Evolutionary conservation across 208 protist species (phyloP).

Genomic region (Phytomonas francai): DNA sequence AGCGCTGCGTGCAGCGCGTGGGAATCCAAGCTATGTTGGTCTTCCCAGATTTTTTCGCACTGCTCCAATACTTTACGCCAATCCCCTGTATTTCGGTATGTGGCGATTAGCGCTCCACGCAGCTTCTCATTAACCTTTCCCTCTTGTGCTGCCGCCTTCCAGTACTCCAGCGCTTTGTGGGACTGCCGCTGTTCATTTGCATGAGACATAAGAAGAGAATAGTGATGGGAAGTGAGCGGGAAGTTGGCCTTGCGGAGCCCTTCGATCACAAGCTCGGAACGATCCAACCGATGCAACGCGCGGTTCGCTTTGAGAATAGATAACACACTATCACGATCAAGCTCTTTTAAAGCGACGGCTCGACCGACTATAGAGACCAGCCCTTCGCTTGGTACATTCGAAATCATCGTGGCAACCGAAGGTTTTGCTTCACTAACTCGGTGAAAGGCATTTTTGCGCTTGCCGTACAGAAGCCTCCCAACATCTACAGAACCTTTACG

Average conservation of each 20-base stretch:
- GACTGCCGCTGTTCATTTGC: constrained; percentile 69
- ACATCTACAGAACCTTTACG: constrained; percentile 29
- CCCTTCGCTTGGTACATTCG: constrained; percentile 28
- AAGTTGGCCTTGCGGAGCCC: constrained; percentile 28
- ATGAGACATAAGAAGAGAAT: constrained; percentile 76
- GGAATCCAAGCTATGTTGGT: constrained; percentile 53
- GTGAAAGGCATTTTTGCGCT: constrained; percentile 61
- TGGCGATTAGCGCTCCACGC: constrained; percentile 62
- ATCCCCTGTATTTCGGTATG: constrained; percentile 51
- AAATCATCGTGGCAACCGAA: constrained; percentile 30
- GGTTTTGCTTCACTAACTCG: constrained; percentile 42
- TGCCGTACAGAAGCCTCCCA: constrained; percentile 75
- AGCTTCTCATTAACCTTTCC: constrained; percentile 35
- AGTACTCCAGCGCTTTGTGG: constrained; percentile 48
- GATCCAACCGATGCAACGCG: constrained; percentile 62
- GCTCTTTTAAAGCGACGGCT: constrained; percentile 42
- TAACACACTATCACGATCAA: constrained; percentile 36
- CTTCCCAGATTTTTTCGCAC: constrained; percentile 57
- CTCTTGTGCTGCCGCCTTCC: constrained; percentile 48
- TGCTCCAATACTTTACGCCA: constrained; percentile 63
- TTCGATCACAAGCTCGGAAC: constrained; percentile 46
- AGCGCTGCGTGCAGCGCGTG: constrained; percentile 67
- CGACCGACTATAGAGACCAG: constrained; percentile 30
- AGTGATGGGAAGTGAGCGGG: constrained; percentile 58
- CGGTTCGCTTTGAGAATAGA: constrained; percentile 52